A percentile compares a stretch with the other conserved stretches of the same genome.
phyloP scores from a whole-genome alignment of 768 basidiomycete genomes.

The Porpolomopsis calyptriformis region DNA sequence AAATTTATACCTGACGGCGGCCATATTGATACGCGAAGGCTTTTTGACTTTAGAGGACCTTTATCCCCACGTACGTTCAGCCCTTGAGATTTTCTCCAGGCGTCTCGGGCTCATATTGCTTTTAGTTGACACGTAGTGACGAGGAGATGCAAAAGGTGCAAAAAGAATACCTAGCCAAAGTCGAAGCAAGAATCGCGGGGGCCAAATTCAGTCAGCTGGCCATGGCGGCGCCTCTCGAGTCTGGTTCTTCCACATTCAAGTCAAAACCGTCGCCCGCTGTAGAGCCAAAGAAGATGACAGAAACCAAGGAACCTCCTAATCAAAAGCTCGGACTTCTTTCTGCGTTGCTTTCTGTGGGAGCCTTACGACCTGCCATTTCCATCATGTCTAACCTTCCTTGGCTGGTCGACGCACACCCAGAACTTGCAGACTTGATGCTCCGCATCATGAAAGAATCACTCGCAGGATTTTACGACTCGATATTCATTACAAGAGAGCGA shows the following conservation, averaged over 20 bases:
- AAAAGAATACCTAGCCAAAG: slow-evolving; percentile 53
- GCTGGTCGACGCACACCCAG: slow-evolving; percentile 70
- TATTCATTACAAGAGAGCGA: slow-evolving; percentile 45
- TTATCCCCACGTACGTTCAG: slow-evolving; percentile 75
- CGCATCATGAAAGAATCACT: slow-evolving; percentile 65
- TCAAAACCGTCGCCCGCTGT: slow-evolving; percentile 25
- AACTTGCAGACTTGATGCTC: slow-evolving; percentile 80
- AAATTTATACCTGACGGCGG: slow-evolving; percentile 71
- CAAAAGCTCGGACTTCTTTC: slow-evolving; percentile 73
- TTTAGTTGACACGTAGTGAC: slow-evolving; percentile 65
- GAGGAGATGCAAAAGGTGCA: slow-evolving; percentile 59
- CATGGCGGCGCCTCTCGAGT: slow-evolving; percentile 75
- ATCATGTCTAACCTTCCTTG: slow-evolving; percentile 79
- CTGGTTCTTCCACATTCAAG: slow-evolving; percentile 28
- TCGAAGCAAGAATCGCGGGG: slow-evolving; percentile 52
- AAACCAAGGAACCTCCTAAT: slow-evolving; percentile 34
- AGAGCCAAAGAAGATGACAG: slow-evolving; percentile 32
- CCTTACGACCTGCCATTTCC: slow-evolving; percentile 63
- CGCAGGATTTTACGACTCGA: slow-evolving; percentile 50
- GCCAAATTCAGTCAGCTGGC: slow-evolving; percentile 71
- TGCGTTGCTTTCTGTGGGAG: slow-evolving; percentile 81
- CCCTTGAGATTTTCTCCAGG: background rate
- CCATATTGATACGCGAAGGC: slow-evolving; percentile 82
- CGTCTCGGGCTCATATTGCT: slow-evolving; percentile 10
- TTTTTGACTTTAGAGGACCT: slow-evolving; percentile 82